Base-by-base conservation (phyloP, 495 filamentous ascomycete genomes). In the Penicillium turbatum region DNA sequence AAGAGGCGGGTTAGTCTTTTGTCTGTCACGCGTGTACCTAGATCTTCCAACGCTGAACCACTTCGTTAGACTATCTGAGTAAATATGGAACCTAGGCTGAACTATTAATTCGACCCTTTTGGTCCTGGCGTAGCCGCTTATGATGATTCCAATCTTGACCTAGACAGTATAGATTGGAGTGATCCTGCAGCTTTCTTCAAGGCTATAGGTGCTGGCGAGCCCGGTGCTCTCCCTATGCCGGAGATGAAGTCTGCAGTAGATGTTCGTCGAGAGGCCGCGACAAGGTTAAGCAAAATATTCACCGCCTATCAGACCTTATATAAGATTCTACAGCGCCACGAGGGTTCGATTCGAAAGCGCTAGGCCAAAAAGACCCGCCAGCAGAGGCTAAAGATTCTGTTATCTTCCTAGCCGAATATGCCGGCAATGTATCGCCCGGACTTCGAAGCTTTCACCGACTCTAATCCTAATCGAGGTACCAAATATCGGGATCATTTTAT, bases 391-490 rank as follows among this genome's bases (percentile, higher is more conserved):
- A 63, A 70, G 21, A 61, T 79, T 24, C 48, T 84, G 15, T 51
- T 75, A 1, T 44, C 59, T 38, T 67, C 63, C 3, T 76, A 73
- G 73, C 81, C 80, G 0, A 63, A 65, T 38, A 82, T 84, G 73
- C 34, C 81, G 1, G 34, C 51, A 3, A 45, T 38, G 0, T 79
- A 83, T 59, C 75, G 77, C 21, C 78, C 79, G 2, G 81, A 82
- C 54, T 75, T 79, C 54, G 61, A 66, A 15, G 74, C 72, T 6
- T 72, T 78, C 31, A 6, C 5, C 4, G 31, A 6, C 5, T 32
- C 31, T 32, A 10, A 6, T 10, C 31, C 6, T 32, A 10, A 11
- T 11, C 31, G 31, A 11, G 31, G 31, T 6, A 32, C 31, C 9
- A 32, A 32, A 32, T 32, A 32, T 32, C 9, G 31, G 9, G 31